These are phyloP conservation scores for Rhynchosporium secalis DNA, from an alignment of 2,329 filamentous ascomycete species.

Conservation along the genomic window DNA sequence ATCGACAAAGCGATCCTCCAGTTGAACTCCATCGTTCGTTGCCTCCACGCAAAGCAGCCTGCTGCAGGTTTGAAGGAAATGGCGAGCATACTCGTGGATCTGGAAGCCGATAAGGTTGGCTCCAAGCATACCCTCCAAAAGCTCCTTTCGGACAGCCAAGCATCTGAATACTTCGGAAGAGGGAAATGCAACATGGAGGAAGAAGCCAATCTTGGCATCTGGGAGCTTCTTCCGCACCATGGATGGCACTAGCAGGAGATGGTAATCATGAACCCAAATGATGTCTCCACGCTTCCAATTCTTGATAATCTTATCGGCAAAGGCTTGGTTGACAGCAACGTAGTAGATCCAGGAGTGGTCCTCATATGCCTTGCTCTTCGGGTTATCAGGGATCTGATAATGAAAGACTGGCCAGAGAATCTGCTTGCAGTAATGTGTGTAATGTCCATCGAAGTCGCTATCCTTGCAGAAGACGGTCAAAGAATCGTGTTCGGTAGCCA, in stretches of 20 bases:
- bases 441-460: conserved; percentile 92
- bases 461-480: conserved; percentile 84
- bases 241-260: conserved; percentile 80
- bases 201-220: conserved; percentile 94
- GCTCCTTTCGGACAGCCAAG: conserved; percentile 79
- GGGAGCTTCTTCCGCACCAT: conserved; percentile 91
- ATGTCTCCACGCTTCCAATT: conserved; percentile 93
- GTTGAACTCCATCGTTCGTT: conserved; percentile 80
- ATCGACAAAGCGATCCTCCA: conserved; percentile 92
- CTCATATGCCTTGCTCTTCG: conserved; percentile 96
- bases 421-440: conserved; percentile 95
- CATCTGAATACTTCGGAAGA: conserved; percentile 96
- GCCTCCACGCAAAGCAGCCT: conserved; percentile 88
- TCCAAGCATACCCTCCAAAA: conserved; percentile 89
- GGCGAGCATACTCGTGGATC: conserved; percentile 86
- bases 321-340: conserved; percentile 86
- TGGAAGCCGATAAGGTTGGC: conserved; percentile 93
- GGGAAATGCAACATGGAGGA: conserved; percentile 91
- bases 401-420: conserved; percentile 98
- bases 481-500: conserved; percentile 80
- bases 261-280: conserved; percentile 96
- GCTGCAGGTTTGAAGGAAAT: conserved; percentile 95
- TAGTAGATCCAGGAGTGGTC: conserved; percentile 98
- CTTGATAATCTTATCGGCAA: conserved; percentile 85
- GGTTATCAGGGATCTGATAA: conserved; percentile 96